These are phyloP conservation scores for Gossypium ekmanianum DNA, from an alignment of 345 rosid species.

Conservation along the genomic window DNA sequence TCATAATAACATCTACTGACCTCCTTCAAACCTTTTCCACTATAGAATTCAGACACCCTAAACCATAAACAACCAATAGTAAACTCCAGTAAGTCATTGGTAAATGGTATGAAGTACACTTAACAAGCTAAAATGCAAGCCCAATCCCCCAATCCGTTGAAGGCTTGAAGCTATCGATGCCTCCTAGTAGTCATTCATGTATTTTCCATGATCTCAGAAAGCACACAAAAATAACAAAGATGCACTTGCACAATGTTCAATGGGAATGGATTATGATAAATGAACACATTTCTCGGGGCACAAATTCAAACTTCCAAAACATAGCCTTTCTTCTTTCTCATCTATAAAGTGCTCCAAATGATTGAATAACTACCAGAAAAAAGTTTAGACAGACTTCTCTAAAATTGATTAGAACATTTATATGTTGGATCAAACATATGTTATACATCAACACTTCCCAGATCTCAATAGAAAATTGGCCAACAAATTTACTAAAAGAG, in stretches of 20 bases:
- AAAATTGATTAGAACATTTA: background rate
- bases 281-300: background rate
- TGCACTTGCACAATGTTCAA: background rate
- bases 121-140: background rate
- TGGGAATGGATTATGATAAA: background rate
- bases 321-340: background rate
- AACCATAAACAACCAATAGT: background rate
- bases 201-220: background rate
- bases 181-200: too few relatives aligned
- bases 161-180: background rate
- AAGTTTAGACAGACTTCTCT: background rate
- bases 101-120: background rate
- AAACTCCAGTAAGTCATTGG: background rate
- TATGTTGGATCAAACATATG: background rate
- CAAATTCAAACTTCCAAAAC: background rate
- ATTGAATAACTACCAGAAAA: background rate
- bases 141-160: background rate
- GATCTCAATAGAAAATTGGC: background rate
- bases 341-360: background rate
- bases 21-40: background rate
- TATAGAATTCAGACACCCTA: background rate
- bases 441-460: background rate
- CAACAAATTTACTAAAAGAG: too few relatives aligned
- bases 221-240: background rate
- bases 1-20: background rate